Evolutionary conservation across 2,329 filamentous ascomycete species (phyloP).

Genomic region (Arthrocladium fulminans): DNA sequence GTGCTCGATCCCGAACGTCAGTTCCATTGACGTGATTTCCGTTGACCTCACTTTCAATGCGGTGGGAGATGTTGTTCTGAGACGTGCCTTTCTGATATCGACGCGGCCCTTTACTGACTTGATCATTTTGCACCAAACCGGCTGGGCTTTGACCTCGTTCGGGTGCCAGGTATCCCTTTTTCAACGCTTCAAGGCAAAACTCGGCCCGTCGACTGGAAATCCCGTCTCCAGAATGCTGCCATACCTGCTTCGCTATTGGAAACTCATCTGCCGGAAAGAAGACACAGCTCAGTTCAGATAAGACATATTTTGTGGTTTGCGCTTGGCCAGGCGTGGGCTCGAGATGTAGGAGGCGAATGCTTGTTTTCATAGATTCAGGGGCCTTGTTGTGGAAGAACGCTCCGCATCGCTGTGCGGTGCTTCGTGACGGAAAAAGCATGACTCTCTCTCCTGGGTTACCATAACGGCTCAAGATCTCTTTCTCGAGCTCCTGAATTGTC

Average conservation of each 20-base stretch:
- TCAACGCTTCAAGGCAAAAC: slow-evolving; percentile 70
- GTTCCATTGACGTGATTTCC: slow-evolving; percentile 27
- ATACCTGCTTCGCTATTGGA: slow-evolving; percentile 78
- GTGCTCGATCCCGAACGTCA: slow-evolving; percentile 55
- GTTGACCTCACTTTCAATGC: slow-evolving; percentile 14
- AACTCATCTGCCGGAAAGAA: slow-evolving; percentile 61
- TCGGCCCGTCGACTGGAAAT: slow-evolving; percentile 85
- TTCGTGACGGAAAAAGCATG: slow-evolving; percentile 71
- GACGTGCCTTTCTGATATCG: slow-evolving; percentile 64
- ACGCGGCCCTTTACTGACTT: slow-evolving; percentile 59
- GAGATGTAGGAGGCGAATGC: slow-evolving; percentile 53
- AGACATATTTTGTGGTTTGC: slow-evolving; percentile 34
- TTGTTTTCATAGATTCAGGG: slow-evolving; percentile 41
- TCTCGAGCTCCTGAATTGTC: slow-evolving; percentile 64
- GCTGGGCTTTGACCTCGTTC: slow-evolving; percentile 21
- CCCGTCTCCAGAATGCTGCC: slow-evolving; percentile 93
- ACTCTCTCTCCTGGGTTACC: slow-evolving; percentile 50
- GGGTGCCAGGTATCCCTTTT: slow-evolving; percentile 53
- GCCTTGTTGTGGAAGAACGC: slow-evolving; percentile 60
- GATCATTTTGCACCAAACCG: slow-evolving; percentile 23
- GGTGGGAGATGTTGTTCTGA: slow-evolving; percentile 34
- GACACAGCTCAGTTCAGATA: slow-evolving; percentile 58
- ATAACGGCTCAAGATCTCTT: slow-evolving; percentile 56
- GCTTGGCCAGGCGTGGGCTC: slow-evolving; percentile 50
- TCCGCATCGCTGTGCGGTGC: slow-evolving; percentile 61